phyloP scores from a whole-genome alignment of 2,329 filamentous ascomycete species.

The Paecilomyces formosus region DNA sequence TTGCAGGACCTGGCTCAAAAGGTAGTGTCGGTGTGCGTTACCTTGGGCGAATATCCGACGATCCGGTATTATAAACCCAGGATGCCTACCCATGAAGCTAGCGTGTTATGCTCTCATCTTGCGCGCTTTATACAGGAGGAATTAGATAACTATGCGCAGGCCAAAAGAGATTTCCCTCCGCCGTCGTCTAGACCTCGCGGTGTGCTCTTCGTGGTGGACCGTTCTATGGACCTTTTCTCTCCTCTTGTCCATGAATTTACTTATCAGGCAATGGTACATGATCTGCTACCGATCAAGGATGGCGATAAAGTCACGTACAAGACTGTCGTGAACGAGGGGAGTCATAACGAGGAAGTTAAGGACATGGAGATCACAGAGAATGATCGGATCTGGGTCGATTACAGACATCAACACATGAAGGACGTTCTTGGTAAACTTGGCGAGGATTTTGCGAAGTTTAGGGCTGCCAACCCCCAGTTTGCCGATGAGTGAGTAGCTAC shows the following conservation, averaged over 20 bases:
- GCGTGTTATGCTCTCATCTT: slow-evolving; percentile 77
- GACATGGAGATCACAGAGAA: slow-evolving; percentile 87
- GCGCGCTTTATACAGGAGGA: slow-evolving; percentile 88
- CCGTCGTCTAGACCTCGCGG: slow-evolving; percentile 65
- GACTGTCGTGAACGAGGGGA: slow-evolving; percentile 69
- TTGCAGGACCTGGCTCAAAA: slow-evolving; percentile 82
- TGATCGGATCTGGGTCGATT: slow-evolving; percentile 92
- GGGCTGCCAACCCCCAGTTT: slow-evolving; percentile 87
- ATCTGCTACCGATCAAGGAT: slow-evolving; percentile 81
- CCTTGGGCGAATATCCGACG: slow-evolving; percentile 86
- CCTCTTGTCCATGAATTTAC: slow-evolving; percentile 94
- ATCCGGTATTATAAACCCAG: slow-evolving; percentile 83
- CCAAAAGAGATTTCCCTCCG: slow-evolving; percentile 76
- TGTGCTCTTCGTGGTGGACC: slow-evolving; percentile 77
- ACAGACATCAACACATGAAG: slow-evolving; percentile 94
- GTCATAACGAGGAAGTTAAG: slow-evolving; percentile 65
- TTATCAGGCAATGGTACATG: slow-evolving; percentile 97
- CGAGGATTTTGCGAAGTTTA: slow-evolving; percentile 85
- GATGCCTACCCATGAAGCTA: slow-evolving; percentile 73
- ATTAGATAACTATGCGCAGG: slow-evolving; percentile 80
- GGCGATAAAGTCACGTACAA: slow-evolving; percentile 82
- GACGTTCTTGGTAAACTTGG: slow-evolving; percentile 92
- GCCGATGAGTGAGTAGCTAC: slow-evolving; percentile 51
- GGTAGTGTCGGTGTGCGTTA: slow-evolving; percentile 81
- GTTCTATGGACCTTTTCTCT: slow-evolving; percentile 84